A percentile compares a stretch with the other conserved stretches of the same genome.
Conservation (phyloP, 331 rosid genomes). For the Erythrophleum ivorense region DNA sequence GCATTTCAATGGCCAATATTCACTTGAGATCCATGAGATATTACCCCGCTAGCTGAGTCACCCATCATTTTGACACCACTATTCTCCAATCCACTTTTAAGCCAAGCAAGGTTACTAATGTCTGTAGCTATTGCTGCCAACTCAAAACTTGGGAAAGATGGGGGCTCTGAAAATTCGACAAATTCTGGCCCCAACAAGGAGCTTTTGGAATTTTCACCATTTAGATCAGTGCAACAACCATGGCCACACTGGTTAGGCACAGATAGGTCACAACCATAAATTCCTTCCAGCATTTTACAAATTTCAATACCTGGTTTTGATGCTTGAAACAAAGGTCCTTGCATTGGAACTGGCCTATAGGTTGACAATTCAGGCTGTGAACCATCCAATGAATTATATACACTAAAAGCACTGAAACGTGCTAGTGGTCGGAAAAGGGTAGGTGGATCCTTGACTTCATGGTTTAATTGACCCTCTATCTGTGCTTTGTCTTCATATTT, state of each 20-base stretch:
- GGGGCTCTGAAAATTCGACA: conserved; percentile 75
- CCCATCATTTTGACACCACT: conserved; percentile 70
- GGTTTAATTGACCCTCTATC: conserved; percentile 34
- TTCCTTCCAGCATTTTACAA: conserved; percentile 65
- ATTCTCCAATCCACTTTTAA: conserved; percentile 92
- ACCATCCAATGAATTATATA: conserved; percentile 60
- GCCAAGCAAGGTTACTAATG: conserved; percentile 93
- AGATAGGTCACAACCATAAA: conserved; percentile 47
- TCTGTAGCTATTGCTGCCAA: conserved; percentile 94
- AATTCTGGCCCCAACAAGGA: conserved; percentile 92
- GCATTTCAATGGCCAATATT: conserved; percentile 51
- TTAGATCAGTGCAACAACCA: conserved; percentile 68
- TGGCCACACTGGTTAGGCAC: conserved; percentile 86
- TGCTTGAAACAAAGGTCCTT: conserved; percentile 65
- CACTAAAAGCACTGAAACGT: conserved; percentile 83
- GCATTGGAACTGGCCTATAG: conserved; percentile 64
- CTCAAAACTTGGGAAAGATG: conserved; percentile 79
- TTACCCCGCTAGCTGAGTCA: conserved; percentile 58
- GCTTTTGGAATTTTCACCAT: conserved; percentile 42
- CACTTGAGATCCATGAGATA: conserved; percentile 55
- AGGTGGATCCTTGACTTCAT: conserved; percentile 60
- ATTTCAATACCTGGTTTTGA: conserved; percentile 64
- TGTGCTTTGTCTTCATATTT: conserved; percentile 42
- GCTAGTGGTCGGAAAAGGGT: conserved; percentile 79
- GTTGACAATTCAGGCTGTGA: conserved; percentile 50